These are phyloP conservation scores for Epichloe festucae DNA, from an alignment of 2,329 filamentous ascomycete genomes.

Conservation along the genomic window DNA sequence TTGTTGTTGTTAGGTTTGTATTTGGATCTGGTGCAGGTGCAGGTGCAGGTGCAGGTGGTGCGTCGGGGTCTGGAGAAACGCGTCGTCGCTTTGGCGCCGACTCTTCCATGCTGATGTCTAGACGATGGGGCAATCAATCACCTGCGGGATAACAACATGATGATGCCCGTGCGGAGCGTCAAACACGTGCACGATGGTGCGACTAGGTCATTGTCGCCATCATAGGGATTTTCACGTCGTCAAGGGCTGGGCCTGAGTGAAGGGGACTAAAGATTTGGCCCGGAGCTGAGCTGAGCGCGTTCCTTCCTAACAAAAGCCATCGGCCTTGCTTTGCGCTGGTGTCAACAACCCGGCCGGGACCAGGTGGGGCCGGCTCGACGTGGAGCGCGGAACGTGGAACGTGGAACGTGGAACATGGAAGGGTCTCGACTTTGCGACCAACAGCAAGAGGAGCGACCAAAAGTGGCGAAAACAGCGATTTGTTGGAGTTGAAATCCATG, in stretches of 20 bases:
- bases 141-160: slow-evolving; percentile 2
- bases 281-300: slow-evolving; percentile 1
- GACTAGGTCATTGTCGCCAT: background rate
- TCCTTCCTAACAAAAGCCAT: slow-evolving; percentile 1
- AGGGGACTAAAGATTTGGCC: no score
- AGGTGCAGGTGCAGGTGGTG: background rate
- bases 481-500: background rate
- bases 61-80: slow-evolving; percentile 6
- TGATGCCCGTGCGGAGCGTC: background rate
- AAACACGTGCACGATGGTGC: background rate
- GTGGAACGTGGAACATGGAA: background rate
- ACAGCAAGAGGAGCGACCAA: background rate
- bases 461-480: background rate
- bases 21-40: background rate
- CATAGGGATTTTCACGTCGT: background rate
- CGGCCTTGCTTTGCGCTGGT: background rate
- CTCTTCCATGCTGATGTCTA: slow-evolving; percentile 28
- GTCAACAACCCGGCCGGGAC: background rate
- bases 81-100: slow-evolving; percentile 41
- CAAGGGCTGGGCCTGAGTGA: no score
- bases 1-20: background rate
- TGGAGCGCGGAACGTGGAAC: background rate
- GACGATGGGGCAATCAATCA: background rate
- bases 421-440: background rate
- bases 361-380: background rate